phyloP scores from a whole-genome alignment of 2,329 filamentous ascomycete genomes.

The Apiospora kogelbergensis region DNA sequence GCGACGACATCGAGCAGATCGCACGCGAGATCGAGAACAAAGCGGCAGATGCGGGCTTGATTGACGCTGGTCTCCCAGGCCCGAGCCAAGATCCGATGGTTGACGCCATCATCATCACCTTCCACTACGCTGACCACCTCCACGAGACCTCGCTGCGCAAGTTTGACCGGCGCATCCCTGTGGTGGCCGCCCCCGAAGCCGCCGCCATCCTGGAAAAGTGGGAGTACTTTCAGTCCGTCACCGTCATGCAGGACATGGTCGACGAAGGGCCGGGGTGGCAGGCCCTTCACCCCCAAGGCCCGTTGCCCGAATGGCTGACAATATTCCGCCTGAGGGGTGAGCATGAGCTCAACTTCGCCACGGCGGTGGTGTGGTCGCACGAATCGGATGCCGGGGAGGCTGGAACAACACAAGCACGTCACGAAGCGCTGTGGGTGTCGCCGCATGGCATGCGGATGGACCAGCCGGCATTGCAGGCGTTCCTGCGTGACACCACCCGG shows the following conservation, averaged over 20 bases:
- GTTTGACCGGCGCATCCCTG: constrained; percentile 17
- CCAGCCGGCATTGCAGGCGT: background rate
- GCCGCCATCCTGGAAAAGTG: constrained; percentile 10
- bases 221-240: constrained; percentile 17
- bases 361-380: constrained; percentile 9
- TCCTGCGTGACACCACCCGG: constrained; percentile 9
- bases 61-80: too few species aligned
- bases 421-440: constrained; percentile 15
- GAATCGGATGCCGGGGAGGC: background rate
- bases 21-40: constrained; percentile 17
- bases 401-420: background rate
- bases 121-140: constrained; percentile 15
- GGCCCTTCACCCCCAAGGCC: constrained; percentile 12
- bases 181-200: constrained; percentile 14
- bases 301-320: constrained; percentile 17
- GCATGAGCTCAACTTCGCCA: constrained; percentile 4
- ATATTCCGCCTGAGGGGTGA: constrained; percentile 12
- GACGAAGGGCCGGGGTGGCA: constrained; percentile 8
- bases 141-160: constrained; percentile 15
- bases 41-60: background rate
- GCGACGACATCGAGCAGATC: constrained; percentile 16
- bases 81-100: background rate
- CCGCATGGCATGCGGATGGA: constrained; percentile 16
- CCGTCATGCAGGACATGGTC: background rate
- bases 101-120: constrained; percentile 17